phyloP scores from a whole-genome alignment of 2,329 filamentous ascomycete genomes.

The Fusarium algeriense region DNA sequence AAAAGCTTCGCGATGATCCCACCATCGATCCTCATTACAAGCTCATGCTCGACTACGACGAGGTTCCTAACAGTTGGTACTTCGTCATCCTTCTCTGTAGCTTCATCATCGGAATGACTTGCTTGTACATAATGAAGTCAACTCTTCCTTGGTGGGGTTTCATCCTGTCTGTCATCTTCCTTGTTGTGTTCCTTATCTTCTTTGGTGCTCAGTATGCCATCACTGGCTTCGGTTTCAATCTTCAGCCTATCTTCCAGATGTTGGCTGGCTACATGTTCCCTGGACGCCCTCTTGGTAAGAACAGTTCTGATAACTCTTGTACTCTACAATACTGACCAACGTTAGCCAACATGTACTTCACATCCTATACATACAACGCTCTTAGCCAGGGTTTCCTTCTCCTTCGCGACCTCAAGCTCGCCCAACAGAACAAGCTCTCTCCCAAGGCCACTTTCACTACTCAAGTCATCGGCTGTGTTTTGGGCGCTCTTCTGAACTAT shows the following conservation, averaged over 20 bases:
- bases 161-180: constrained; percentile 53
- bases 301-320: rapidly evolving
- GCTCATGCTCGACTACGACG: constrained; percentile 31
- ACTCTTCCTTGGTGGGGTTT: constrained; percentile 56
- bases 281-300: constrained; percentile 26
- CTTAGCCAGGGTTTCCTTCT: constrained; percentile 6
- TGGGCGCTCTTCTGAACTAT: constrained; percentile 67
- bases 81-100: background rate
- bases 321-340: rapidly evolving
- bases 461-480: constrained; percentile 66
- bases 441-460: constrained; percentile 49
- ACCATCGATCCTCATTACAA: constrained; percentile 35
- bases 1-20: constrained; percentile 16
- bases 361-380: constrained; percentile 27
- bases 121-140: constrained; percentile 44
- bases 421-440: constrained; percentile 27
- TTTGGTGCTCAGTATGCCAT: constrained; percentile 51
- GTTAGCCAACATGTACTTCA: constrained; percentile 37
- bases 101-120: constrained; percentile 8
- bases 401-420: constrained; percentile 26
- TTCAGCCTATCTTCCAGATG: constrained; percentile 36
- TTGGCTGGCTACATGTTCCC: constrained; percentile 31
- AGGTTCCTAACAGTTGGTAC: constrained; percentile 32
- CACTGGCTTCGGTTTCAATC: constrained; percentile 21
- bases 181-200: constrained; percentile 54